Base-by-base conservation (phyloP, 2,329 filamentous ascomycete species). In the Westerdykella ornata region DNA sequence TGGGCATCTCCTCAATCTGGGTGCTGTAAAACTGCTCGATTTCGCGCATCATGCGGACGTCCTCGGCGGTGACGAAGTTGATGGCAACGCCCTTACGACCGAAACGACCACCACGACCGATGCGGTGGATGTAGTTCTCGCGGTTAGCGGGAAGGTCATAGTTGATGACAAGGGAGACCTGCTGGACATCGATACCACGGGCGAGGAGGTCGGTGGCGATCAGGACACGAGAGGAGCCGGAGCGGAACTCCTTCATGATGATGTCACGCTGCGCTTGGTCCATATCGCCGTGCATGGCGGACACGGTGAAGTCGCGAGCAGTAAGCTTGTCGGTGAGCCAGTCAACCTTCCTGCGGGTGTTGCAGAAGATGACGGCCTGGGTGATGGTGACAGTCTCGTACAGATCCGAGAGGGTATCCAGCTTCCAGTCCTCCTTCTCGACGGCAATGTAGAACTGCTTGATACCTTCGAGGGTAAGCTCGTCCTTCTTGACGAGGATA, bases 21-120 rank as follows among this genome's bases (percentile, higher is more conserved):
- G 92, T 98, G 81, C 88, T 95, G 84, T 98, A 98, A 81, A 97
- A 98, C 77, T 96, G 88, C 74, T 98, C 92, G 62, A 98, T 98
- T 74, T 98, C 92, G 71, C 92, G 83, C 87, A 98, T 94, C 87
- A 98, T 97, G 72, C 90, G 88, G 65, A 98, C 92, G 73, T 98
- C 92, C 57, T 98, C 92, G 63, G 88, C 88, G 49, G 90, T 97
- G 70, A 98, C 92, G 71, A 98, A 98, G 87, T 98, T 98, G 81
- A 98, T 98, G 66, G 92, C 92, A 71, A 98, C 92, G 84, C 92
- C 92, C 84, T 98, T 98, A 73, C 92, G 88, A 73, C 92, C 92
- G 77, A 98, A 98, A 78, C 92, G 89, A 76, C 92, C 92, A 77
- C 89, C 89, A 82, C 92, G 90, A 81, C 92, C 92, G 67, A 98